A percentile compares a stretch with the other conserved stretches of the same genome.
Evolutionary conservation across 1,284 basidiomycete species (phyloP).

Genomic region (Moesziomyces parantarcticus): DNA sequence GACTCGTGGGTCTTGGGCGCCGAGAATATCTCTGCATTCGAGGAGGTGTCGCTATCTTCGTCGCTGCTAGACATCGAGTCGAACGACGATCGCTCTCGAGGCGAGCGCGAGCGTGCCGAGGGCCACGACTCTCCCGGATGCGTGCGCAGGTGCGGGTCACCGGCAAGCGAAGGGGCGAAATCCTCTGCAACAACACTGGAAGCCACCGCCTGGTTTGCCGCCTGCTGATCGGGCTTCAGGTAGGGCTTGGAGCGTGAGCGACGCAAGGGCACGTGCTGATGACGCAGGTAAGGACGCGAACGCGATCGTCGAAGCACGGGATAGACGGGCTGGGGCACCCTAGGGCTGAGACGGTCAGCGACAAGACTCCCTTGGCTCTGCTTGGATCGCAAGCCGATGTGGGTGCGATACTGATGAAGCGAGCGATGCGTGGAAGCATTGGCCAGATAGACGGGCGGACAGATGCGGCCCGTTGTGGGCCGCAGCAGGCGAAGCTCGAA

Average conservation of each 20-base stretch:
- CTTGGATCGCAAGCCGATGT: conserved; percentile 1
- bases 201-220: conserved; percentile 1
- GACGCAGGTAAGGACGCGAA: conserved; percentile 42
- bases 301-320: conserved; percentile 35
- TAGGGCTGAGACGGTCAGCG: background rate
- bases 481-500: conserved; percentile 55
- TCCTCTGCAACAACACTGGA: conserved; percentile 13
- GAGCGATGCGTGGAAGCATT: conserved; percentile 49
- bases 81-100: conserved; percentile 25
- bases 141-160: conserved; percentile 27
- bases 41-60: conserved; percentile 25
- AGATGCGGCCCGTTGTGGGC: conserved; percentile 24
- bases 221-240: conserved; percentile 17
- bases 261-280: conserved; percentile 20
- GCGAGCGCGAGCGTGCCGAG: conserved; percentile 29
- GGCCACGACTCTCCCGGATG: conserved; percentile 44
- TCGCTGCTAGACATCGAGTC: conserved; percentile 24
- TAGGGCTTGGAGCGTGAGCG: conserved; percentile 47
- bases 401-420: conserved; percentile 22
- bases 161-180: conserved; percentile 49
- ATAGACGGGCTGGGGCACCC: conserved; percentile 10
- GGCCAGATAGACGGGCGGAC: conserved; percentile 42
- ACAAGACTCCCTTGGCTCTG: background rate
- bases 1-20: conserved; percentile 30
- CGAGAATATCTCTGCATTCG: conserved; percentile 14